phyloP scores from a whole-genome alignment of 495 filamentous ascomycete genomes.

The Filosporella fistucella region DNA sequence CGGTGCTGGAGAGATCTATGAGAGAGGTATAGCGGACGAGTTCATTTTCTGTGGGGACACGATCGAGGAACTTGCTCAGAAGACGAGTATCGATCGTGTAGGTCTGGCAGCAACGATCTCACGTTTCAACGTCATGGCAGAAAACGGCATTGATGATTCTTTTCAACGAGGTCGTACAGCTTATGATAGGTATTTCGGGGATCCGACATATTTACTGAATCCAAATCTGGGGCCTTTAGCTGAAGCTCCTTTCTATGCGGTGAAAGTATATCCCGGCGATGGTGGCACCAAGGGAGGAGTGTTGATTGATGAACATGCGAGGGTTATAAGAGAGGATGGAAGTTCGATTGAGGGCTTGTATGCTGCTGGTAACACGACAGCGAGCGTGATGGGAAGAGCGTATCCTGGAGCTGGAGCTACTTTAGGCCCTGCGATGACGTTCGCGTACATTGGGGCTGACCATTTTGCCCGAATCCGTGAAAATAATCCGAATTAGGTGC shows the following conservation, averaged over 20 bases:
- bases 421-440: conserved; percentile 22
- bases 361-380: conserved; percentile 21
- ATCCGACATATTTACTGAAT: conserved; percentile 20
- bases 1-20: conserved; percentile 9
- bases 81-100: conserved; percentile 21
- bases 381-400: conserved; percentile 19
- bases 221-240: conserved; percentile 20
- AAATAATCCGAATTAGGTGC: no score
- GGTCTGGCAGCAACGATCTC: conserved; percentile 15
- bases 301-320: conserved; percentile 20
- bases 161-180: conserved; percentile 20
- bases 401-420: conserved; percentile 22
- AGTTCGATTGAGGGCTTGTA: conserved; percentile 21
- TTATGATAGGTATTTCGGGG: conserved; percentile 24
- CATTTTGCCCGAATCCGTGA: no score
- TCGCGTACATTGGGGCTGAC: conserved; percentile 19
- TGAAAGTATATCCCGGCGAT: conserved; percentile 23
- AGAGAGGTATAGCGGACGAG: background rate
- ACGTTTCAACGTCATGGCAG: conserved; percentile 23
- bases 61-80: conserved; percentile 34
- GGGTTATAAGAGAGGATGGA: conserved; percentile 16
- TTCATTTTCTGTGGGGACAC: conserved; percentile 31
- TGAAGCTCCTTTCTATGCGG: conserved; percentile 22
- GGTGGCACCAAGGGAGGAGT: conserved; percentile 24
- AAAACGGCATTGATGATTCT: conserved; percentile 20